Evolutionary conservation across 1,284 basidiomycete species (phyloP).

Genomic region (Laetiporus sulphureus): DNA sequence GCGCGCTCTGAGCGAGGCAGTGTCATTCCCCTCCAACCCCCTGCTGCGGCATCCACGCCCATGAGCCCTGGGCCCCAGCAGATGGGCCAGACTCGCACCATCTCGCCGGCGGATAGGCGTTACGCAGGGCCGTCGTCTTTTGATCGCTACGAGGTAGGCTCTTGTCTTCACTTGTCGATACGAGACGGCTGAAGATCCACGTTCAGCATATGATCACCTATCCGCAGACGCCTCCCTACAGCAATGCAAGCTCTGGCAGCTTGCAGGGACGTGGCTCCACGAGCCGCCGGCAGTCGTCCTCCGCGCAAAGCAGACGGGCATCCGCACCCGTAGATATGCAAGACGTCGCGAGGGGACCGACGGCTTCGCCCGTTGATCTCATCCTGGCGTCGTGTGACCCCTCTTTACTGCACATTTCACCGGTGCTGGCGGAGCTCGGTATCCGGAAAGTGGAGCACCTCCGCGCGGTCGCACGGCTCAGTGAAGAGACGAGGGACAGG

Average conservation of each 20-base stretch:
- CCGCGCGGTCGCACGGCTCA: slow-evolving; percentile 48
- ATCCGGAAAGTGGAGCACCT: slow-evolving; percentile 54
- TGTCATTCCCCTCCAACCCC: slow-evolving; percentile 8
- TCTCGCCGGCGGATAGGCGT: slow-evolving; percentile 16
- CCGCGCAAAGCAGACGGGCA: slow-evolving; percentile 9
- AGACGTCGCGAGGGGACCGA: slow-evolving; percentile 19
- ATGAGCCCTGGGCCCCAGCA: slow-evolving; percentile 8
- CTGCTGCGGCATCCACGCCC: slow-evolving; percentile 9
- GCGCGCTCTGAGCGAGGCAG: slow-evolving; percentile 15
- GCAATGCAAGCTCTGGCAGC: slow-evolving; percentile 18
- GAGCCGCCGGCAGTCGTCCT: slow-evolving; percentile 9
- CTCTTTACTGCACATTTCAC: slow-evolving; percentile 50
- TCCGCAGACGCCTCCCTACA: slow-evolving; percentile 24
- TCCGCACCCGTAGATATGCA: slow-evolving; percentile 11
- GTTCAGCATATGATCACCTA: slow-evolving; percentile 21
- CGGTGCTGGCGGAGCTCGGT: slow-evolving; percentile 47
- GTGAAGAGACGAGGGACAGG: slow-evolving; percentile 55
- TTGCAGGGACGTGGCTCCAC: slow-evolving; percentile 14
- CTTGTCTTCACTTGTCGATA: background rate
- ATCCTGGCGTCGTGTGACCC: slow-evolving; percentile 52
- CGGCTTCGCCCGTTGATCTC: slow-evolving; percentile 37
- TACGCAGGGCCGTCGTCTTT: slow-evolving; percentile 14
- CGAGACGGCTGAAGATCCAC: background rate
- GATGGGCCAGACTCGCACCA: background rate
- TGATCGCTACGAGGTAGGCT: slow-evolving; percentile 10